phyloP scores from a whole-genome alignment of 2,329 filamentous ascomycete genomes.

The Leptographium radiaticola region DNA sequence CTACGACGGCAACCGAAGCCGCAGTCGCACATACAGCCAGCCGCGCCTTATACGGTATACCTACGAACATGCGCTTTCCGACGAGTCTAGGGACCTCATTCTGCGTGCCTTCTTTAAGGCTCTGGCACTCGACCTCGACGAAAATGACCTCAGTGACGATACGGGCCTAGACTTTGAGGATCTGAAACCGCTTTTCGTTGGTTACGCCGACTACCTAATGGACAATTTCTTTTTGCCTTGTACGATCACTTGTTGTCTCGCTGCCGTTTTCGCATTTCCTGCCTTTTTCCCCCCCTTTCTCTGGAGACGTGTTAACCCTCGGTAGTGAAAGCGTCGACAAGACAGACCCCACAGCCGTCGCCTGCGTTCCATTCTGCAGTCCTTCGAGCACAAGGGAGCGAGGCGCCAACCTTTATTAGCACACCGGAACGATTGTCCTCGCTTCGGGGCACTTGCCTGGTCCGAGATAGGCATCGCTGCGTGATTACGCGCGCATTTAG shows the following conservation, averaged over 20 bases:
- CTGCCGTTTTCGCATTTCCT: no score
- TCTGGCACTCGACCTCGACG: not conserved
- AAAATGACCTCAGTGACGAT: not conserved
- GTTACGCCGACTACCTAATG: not conserved
- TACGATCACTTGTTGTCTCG: no score
- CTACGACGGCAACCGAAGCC: not conserved
- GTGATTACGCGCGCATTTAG: slow-evolving; percentile 16
- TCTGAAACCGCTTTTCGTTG: not conserved
- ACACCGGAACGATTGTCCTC: slow-evolving; percentile 14
- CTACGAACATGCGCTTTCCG: not conserved
- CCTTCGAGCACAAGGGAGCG: slow-evolving; percentile 10
- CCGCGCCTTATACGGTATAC: not conserved
- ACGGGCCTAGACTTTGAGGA: not conserved
- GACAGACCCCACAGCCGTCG: slow-evolving; percentile 15
- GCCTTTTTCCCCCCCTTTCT: no score
- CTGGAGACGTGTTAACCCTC: no score
- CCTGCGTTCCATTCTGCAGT: slow-evolving; percentile 14
- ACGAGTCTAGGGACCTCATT: not conserved
- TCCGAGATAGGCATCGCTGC: slow-evolving; percentile 17
- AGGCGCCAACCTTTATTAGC: slow-evolving; percentile 9
- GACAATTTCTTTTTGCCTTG: not conserved
- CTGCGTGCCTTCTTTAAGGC: not conserved
- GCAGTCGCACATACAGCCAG: not conserved
- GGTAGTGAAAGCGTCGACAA: slow-evolving; percentile 15
- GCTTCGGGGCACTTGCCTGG: slow-evolving; percentile 16